Base-by-base conservation (phyloP, 805 yeast genomes). In the Debaryomyces castellii region DNA sequence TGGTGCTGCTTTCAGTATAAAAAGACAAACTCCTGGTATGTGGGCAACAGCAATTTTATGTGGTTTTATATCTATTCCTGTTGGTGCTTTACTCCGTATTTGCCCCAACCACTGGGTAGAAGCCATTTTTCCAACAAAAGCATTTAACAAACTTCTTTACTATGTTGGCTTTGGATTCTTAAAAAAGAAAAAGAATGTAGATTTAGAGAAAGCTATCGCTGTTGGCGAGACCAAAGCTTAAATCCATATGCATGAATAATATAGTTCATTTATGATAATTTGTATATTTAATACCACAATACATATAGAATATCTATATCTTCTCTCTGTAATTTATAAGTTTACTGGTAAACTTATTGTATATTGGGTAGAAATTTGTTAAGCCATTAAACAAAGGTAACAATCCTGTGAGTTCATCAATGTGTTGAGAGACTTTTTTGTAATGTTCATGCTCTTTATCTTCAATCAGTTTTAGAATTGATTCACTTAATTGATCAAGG, bases 1-100 rank as follows among this genome's bases (percentile, higher is more conserved):
- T 44, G 99, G 99, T 45, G 87, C 92, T 35, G 97, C 99, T 0
- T 94, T 94, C 67, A 81, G 91, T 6, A 77, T 91, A 52, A 81
- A 80, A 2, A 77, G 85, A 50, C 95, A 87, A 66, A 85, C 96
- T 0, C 86, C 87, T 6, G 81, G 81, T 1, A 82, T 84, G 87
- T 95, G 99, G 99, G 94, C 80, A 1, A 82, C 89, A 2, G 94
- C 98, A 0, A 66, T 92, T 4, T 58, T 87, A 22, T 81, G 95
- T 68, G 98, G 98, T 24, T 62, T 86, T 51, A 40, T 87, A 14
- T 85, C 96, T 12, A 67, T 94, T 34, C 97, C 98, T 0, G 77
- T 81, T 38, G 98, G 97, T 45, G 62, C 74, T 16, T 21, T 90
- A 10, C 77, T 92, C 37, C 80, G 99, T 61, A 75, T 85, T 9